These are phyloP conservation scores for Aphanomyces invadans DNA, from an alignment of 352 stramenopile genomes.

Conservation along the genomic window DNA sequence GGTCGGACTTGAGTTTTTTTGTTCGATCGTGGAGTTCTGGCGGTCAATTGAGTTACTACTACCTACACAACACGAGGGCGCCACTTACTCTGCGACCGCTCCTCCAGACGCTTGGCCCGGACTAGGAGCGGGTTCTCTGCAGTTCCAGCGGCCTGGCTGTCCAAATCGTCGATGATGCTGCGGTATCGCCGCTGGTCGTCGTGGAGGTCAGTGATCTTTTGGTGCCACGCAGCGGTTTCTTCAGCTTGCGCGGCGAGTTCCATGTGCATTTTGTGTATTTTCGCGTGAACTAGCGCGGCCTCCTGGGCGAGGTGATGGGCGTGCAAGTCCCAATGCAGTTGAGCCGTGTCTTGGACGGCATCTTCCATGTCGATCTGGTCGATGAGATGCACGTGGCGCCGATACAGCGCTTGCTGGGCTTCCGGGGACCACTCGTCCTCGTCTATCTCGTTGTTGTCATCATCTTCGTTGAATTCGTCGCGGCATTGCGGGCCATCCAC, in stretches of 20 bases:
- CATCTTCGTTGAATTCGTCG: not conserved
- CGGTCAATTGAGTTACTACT: not conserved
- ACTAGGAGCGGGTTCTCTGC: not conserved
- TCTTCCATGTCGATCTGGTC: not conserved
- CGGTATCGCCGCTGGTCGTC: not conserved
- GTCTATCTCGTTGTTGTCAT: not conserved
- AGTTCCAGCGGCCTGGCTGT: not conserved
- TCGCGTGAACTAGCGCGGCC: not conserved
- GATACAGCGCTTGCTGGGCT: not conserved
- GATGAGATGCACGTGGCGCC: not conserved
- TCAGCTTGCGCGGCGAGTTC: not conserved
- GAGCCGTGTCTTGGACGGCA: not conserved
- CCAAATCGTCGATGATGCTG: not conserved
- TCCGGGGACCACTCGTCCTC: not conserved
- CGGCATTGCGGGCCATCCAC: not conserved
- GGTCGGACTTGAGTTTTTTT: constrained; percentile 8
- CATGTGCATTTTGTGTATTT: not conserved
- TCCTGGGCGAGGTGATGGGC: not conserved
- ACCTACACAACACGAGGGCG: not conserved
- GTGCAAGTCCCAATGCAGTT: not conserved
- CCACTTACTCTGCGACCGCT: not conserved
- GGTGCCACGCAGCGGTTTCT: not conserved
- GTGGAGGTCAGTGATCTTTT: not conserved
- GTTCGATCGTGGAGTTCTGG: not conserved
- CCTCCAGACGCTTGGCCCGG: constrained; percentile 1